These are phyloP conservation scores for Fusarium sacchari DNA, from an alignment of 2,329 filamentous ascomycete genomes.

Conservation along the genomic window DNA sequence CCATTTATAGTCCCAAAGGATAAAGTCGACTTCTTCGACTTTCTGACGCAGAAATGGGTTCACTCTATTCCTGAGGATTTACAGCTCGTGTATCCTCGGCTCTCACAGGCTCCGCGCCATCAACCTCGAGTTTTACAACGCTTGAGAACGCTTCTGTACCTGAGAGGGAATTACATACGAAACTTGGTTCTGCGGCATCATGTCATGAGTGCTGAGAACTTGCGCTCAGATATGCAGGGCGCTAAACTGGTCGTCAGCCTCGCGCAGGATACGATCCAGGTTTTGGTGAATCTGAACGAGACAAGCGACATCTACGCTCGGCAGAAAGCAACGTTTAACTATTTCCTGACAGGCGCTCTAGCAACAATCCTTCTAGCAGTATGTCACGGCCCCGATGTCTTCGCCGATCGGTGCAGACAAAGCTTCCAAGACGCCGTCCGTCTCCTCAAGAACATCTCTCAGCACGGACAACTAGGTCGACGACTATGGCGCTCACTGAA, in stretches of 20 bases:
- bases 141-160: neutral
- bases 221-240: neutral
- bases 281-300: slow-evolving; percentile 2
- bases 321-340: slow-evolving; percentile 4
- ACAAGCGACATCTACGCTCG: slow-evolving; percentile 10
- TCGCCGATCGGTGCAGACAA: neutral
- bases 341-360: neutral
- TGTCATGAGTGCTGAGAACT: neutral
- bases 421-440: slow-evolving; percentile 1
- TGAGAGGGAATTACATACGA: slow-evolving; percentile 4
- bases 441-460: neutral
- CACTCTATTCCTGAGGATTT: slow-evolving; percentile 3
- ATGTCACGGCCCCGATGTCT: slow-evolving; percentile 3
- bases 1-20: neutral
- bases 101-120: slow-evolving; percentile 1
- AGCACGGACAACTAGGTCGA: neutral
- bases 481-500: slow-evolving; percentile 5
- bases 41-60: slow-evolving; percentile 12
- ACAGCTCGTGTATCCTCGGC: slow-evolving; percentile 8
- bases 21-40: slow-evolving; percentile 10
- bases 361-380: slow-evolving; percentile 5
- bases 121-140: slow-evolving; percentile 2
- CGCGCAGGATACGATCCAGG: slow-evolving; percentile 8
- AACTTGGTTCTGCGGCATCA: neutral
- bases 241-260: slow-evolving; percentile 2